A percentile compares a stretch with the other conserved stretches of the same genome.
phyloP scores from a whole-genome alignment of 2,329 filamentous ascomycete genomes.

The Helotiales sp. region DNA sequence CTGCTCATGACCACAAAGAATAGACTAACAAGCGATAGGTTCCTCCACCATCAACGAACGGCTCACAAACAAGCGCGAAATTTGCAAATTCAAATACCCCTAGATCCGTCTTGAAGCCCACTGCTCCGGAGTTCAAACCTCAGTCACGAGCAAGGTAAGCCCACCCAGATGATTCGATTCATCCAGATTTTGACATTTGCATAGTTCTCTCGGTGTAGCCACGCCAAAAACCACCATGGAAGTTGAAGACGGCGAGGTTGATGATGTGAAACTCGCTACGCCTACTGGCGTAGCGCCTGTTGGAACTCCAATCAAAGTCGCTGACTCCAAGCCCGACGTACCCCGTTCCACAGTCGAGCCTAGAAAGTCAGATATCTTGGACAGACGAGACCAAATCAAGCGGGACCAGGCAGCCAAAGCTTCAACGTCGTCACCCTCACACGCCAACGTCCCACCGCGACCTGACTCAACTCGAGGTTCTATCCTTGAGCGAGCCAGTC shows the following conservation, averaged over 20 bases:
- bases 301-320: not conserved
- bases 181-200: slow-evolving; percentile 34
- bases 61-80: slow-evolving; percentile 5
- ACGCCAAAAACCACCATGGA: slow-evolving; percentile 41
- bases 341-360: slow-evolving; percentile 15
- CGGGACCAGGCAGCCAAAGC: slow-evolving; percentile 30
- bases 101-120: slow-evolving; percentile 53
- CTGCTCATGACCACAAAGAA: slow-evolving; percentile 20
- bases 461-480: slow-evolving; percentile 24
- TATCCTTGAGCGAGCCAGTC: slow-evolving; percentile 24
- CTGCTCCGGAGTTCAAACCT: slow-evolving; percentile 66
- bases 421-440: slow-evolving; percentile 16
- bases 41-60: slow-evolving; percentile 12
- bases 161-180: not conserved
- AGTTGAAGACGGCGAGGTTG: slow-evolving; percentile 73
- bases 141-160: slow-evolving; percentile 37
- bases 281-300: slow-evolving; percentile 3
- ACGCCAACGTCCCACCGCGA: slow-evolving; percentile 23
- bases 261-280: slow-evolving; percentile 51
- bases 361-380: slow-evolving; percentile 30
- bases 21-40: not conserved
- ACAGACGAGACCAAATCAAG: slow-evolving; percentile 30
- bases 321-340: not conserved
- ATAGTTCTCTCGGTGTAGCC: slow-evolving; percentile 35
- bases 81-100: slow-evolving; percentile 6